phyloP scores from a whole-genome alignment of 148 eudicot genomes.

The Gaultheria prostrata region DNA sequence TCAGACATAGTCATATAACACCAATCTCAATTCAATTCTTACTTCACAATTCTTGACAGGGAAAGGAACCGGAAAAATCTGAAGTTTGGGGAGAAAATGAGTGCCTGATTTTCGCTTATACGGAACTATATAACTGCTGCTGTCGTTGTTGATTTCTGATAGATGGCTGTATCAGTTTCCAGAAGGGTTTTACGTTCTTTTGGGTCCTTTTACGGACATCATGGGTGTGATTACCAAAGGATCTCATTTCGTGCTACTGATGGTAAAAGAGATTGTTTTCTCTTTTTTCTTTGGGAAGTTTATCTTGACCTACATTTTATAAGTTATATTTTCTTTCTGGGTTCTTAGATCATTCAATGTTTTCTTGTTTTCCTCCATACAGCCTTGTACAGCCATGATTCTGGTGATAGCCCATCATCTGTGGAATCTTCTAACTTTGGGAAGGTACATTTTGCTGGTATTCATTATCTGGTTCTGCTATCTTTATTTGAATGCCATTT shows the following conservation, averaged over 20 bases:
- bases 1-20: too few species aligned
- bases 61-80: background rate
- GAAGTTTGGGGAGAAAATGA: background rate
- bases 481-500: background rate
- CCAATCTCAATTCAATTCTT: background rate
- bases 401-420: background rate
- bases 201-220: background rate
- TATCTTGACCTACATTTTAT: background rate
- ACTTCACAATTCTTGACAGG: background rate
- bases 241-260: background rate
- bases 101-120: background rate
- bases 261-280: background rate
- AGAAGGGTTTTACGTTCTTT: conserved; percentile 15
- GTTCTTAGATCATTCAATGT: background rate
- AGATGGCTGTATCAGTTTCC: conserved; percentile 11
- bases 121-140: background rate
- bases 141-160: background rate
- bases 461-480: background rate
- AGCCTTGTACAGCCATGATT: conserved; percentile 12
- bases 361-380: background rate
- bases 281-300: too few species aligned
- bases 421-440: conserved; percentile 5
- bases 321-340: background rate
- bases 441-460: conserved; percentile 20
- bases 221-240: background rate